These are phyloP conservation scores for Leccinum solheimii DNA, from an alignment of 1,284 basidiomycete genomes.

Conservation along the genomic window DNA sequence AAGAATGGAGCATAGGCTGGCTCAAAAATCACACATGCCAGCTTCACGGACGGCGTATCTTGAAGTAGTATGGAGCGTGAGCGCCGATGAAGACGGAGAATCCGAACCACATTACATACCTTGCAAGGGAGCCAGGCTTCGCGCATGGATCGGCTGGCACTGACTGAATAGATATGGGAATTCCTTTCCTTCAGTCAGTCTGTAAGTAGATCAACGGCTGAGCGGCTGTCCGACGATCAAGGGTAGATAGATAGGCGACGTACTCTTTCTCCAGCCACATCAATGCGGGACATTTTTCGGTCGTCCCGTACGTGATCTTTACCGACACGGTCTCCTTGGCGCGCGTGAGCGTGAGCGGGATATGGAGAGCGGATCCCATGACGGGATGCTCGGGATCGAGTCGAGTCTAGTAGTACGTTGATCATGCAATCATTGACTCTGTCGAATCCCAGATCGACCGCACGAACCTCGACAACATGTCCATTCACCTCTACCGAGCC, in stretches of 20 bases:
- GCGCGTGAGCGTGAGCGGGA: constrained; percentile 49
- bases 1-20: background rate
- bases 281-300: constrained; percentile 78
- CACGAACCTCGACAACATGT: constrained; percentile 18
- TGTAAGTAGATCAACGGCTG: constrained; percentile 26
- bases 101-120: constrained; percentile 41
- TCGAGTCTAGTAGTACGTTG: constrained; percentile 41
- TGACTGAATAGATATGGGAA: constrained; percentile 95
- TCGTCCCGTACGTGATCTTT: constrained; percentile 76
- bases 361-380: constrained; percentile 71
- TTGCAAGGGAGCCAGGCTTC: constrained; percentile 80
- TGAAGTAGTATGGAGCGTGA: background rate
- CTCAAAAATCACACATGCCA: constrained; percentile 43
- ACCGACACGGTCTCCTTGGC: constrained; percentile 53
- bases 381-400: constrained; percentile 59
- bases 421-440: background rate
- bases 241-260: constrained; percentile 19
- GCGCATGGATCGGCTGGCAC: constrained; percentile 89
- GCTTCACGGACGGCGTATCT: constrained; percentile 74
- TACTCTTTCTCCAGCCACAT: constrained; percentile 91
- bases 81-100: background rate
- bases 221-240: background rate
- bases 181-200: constrained; percentile 86
- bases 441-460: background rate
- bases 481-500: constrained; percentile 59